Base-by-base conservation (phyloP, 2,329 filamentous ascomycete genomes). In the Fusarium sp. region DNA sequence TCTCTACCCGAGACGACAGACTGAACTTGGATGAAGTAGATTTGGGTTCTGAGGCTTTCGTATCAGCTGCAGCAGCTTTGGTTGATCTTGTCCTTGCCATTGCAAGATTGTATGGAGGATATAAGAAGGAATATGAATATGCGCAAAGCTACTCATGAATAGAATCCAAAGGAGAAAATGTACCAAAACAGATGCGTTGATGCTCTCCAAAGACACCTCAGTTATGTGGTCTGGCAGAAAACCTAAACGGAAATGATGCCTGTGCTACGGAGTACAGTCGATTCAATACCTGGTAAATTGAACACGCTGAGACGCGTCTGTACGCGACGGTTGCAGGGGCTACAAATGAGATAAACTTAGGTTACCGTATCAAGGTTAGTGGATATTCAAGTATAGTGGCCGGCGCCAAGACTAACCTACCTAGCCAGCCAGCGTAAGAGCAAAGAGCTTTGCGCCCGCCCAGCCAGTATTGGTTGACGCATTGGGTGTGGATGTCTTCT, bases 81-180 rank as follows among this genome's bases (percentile, higher is more conserved):
- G 80, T 78, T 17, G 87, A 83, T 74, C 88, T 83, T 67, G 88
- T 88, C 73, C 84, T 84, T 56, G 87, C 84, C 88, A 89, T 89
- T 55, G 50, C 70, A 63, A 14, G 50, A 20, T 44, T 62, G 39
- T 54, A 28, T 38, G 48, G 32, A 26, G 30, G 18, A 36, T 18
- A 66, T 57, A 45, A 22, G 15, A 24, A 26, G 15, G 14, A 36
- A 45, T 36, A 36, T 22, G 17, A 28, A 50, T 68, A 34, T 39
- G 39, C 22, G 24, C 28, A 9, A 28, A 28, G 26, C 22, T 61
- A 58, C 34, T 28, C 22, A 24, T 41, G 17, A 14, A 28, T 12
- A 20, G 8, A 68, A 41, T 32, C 32, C 15, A 56, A 51, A 18
- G 44, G 51, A 30, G 8, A 38, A 47, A 24, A n/a, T 26, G 32